Percentiles rank a stretch among this genome's conserved stretches.
These are phyloP conservation scores for Leucaena leucocephala DNA, from an alignment of 306 rosid genomes.

Conservation along the genomic window DNA sequence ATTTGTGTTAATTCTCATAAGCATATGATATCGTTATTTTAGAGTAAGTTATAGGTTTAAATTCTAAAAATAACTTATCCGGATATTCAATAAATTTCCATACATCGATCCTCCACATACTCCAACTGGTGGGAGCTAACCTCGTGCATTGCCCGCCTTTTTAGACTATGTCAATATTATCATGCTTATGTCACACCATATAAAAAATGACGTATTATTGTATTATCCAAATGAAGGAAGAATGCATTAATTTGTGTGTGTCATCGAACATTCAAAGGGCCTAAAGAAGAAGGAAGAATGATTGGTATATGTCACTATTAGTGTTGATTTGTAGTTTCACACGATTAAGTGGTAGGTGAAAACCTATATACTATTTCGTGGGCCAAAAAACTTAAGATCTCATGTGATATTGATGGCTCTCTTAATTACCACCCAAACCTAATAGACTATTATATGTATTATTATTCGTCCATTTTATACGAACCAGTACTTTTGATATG, in stretches of 20 bases:
- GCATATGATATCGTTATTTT: not conserved
- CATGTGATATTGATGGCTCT: not conserved
- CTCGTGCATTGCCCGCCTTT: too few species aligned
- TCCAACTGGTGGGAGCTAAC: too few species aligned
- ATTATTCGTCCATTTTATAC: not conserved
- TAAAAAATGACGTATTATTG: not conserved
- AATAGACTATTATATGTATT: not conserved
- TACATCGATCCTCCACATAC: too few species aligned
- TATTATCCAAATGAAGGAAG: not conserved
- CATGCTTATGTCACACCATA: not conserved
- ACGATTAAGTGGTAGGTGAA: not conserved
- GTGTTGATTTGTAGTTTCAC: slow-evolving; percentile 5
- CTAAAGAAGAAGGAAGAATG: not conserved
- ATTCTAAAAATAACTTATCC: too few species aligned
- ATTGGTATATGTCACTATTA: not conserved
- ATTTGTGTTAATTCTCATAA: too few species aligned
- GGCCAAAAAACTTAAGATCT: not conserved
- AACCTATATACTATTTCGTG: too few species aligned
- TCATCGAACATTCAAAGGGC: slow-evolving; percentile 15
- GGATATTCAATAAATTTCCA: too few species aligned
- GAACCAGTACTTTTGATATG: not conserved
- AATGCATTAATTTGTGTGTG: too few species aligned
- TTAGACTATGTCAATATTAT: not conserved
- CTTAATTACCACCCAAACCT: not conserved
- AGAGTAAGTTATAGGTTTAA: too few species aligned